Evolutionary conservation across 23 red algal genomes (phyloP).

Genomic region (Rhodosorus marinus): DNA sequence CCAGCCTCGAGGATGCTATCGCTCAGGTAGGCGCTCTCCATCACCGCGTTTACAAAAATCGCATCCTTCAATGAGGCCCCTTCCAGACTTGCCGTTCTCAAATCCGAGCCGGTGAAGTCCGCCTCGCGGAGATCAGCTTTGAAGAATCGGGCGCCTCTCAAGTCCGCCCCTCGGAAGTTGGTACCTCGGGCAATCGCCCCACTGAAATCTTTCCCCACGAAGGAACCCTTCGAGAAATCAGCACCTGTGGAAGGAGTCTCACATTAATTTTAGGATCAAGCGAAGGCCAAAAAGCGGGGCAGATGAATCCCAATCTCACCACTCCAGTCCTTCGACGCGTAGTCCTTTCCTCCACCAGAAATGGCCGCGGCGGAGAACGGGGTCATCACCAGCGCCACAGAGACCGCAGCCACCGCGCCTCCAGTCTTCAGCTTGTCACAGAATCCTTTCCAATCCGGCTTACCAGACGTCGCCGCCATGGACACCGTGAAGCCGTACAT

Average conservation of each 20-base stretch:
- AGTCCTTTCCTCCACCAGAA: constrained; percentile 61
- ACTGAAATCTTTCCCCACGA: constrained; percentile 25
- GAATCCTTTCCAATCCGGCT: too few species aligned
- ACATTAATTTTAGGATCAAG: too few species aligned
- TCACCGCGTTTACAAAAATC: constrained; percentile 18
- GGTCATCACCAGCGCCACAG: background rate
- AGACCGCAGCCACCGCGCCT: background rate
- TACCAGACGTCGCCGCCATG: too few species aligned
- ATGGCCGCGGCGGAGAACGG: constrained; percentile 12
- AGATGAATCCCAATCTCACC: too few species aligned
- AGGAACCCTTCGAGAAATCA: constrained; percentile 53
- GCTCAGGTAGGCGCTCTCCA: constrained; percentile 42
- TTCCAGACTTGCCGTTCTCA: constrained; percentile 41
- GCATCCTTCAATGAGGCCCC: constrained; percentile 39
- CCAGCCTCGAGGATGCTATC: constrained; percentile 42
- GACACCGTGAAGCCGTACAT: too few species aligned
- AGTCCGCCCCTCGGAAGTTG: constrained; percentile 5
- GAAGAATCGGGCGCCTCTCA: constrained; percentile 53
- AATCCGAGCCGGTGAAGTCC: constrained; percentile 31
- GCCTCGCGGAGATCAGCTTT: constrained; percentile 60
- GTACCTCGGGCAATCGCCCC: constrained; percentile 7
- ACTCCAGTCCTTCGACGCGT: constrained; percentile 30
- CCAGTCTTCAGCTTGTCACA: too few species aligned
- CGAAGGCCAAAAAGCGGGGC: too few species aligned
- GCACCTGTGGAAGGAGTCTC: too few species aligned